Conservation (phyloP, 768 basidiomycete genomes). For the Antrodiella citrinella region DNA sequence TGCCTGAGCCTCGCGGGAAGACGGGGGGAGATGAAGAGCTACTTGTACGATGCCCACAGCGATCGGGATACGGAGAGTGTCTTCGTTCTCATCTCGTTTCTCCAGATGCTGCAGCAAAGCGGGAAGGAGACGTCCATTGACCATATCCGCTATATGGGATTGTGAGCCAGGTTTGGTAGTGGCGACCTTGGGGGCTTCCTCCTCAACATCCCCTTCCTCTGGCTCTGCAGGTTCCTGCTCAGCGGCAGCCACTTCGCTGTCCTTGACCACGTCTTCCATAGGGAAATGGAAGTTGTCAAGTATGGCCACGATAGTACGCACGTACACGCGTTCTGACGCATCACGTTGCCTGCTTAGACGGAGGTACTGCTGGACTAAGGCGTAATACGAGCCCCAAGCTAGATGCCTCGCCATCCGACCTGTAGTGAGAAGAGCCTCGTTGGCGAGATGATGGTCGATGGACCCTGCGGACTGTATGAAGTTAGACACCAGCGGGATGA, state of each 20-base stretch:
- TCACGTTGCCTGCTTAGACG: constrained; percentile 60
- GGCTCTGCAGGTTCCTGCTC: constrained; percentile 1
- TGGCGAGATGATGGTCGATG: constrained; percentile 80
- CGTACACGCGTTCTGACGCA: constrained; percentile 66
- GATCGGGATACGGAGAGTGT: constrained; percentile 81
- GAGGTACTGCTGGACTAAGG: constrained; percentile 74
- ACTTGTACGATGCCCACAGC: constrained; percentile 82
- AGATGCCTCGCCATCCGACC: constrained; percentile 73
- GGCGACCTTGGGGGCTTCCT: constrained; percentile 19
- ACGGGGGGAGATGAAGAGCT: constrained; percentile 67
- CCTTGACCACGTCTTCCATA: constrained; percentile 40
- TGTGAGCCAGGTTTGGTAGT: constrained; percentile 21
- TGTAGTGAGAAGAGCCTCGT: constrained; percentile 76
- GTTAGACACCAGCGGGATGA: constrained; percentile 81
- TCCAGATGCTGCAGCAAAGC: constrained; percentile 74
- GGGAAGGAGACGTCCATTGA: constrained; percentile 71
- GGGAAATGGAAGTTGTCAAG: constrained; percentile 90
- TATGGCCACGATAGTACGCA: constrained; percentile 78
- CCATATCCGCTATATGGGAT: constrained; percentile 57
- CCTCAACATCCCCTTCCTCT: constrained; percentile 19
- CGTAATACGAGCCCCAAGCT: constrained; percentile 78
- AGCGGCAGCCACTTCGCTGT: constrained; percentile 22
- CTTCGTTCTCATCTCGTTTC: constrained; percentile 74
- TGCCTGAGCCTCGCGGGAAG: constrained; percentile 58
- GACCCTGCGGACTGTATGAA: constrained; percentile 58